Base-by-base conservation (phyloP, 306 rosid species). In the Vicia villosa region DNA sequence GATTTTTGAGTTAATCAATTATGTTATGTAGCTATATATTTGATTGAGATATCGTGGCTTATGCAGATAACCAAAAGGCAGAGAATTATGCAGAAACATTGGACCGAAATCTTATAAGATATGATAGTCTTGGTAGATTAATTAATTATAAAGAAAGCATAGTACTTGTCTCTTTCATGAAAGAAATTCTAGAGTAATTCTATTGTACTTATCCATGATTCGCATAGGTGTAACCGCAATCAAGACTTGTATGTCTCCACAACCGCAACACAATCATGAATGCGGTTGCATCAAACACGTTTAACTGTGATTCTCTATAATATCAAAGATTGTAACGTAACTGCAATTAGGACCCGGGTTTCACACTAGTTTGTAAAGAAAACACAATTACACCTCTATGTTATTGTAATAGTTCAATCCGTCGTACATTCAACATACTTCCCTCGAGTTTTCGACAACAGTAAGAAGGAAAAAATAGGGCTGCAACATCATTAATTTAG, bases 61-160 rank as follows among this genome's bases (percentile, higher is more conserved):
- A 58, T 41, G 26, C 24, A 42, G 32, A 82, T 46, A 32, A 59
- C 68, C 72, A 74, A 71, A 82, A 71, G 83, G 56, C 79, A 74
- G 12, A 7, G 50, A 54, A 36, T 78, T 61, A 47, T 70, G 66
- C 68, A 52, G n/a, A 60, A 54, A 28, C 57, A 45, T 57, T 74
- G 83, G 77, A 75, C 81, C 81, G 60, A 78, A 74, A 82, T 82
- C 83, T 76, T 24, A 66, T 37, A 78, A 78, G 76, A 82, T 71
- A 54, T 24, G 68, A 24, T 30, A 42, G 50, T 14, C 50, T 60
- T 66, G 65, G 41, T 24, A 37, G 10, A 30, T 55, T 37, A 76
- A 65, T 60, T 28, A 52, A 20, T 41, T 21, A 24, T 40, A 43
- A 51, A 60, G 19, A 36, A 42, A 68, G 67, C 63, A 46, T 41